Evolutionary conservation across 1,284 basidiomycete species (phyloP), one percentile per base, ranked within the genome.

Genomic region (Leccinum angustisporum): DNA sequence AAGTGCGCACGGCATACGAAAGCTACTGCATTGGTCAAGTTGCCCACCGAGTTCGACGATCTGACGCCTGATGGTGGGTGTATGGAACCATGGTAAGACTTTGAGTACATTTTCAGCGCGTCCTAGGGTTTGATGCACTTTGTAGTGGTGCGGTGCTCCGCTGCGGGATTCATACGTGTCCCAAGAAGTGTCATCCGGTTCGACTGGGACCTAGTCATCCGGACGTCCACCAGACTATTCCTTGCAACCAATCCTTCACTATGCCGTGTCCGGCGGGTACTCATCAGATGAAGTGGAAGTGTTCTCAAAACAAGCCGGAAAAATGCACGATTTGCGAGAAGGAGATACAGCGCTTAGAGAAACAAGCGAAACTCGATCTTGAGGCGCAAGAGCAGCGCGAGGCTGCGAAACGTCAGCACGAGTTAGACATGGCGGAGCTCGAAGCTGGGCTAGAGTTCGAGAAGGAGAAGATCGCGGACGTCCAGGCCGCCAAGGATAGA

Each of bases 41-140:
- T 54, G 1, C 76, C 82, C 0, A 71, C 65, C 1, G 81, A 86
- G 16, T 88, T 88, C 59, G 81, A 85, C 11, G 63, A 63, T 3
- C 60, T 78, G 21, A 80, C 78, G 64, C 86, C 86, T 0, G 84
- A 87, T 57, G 86, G 86, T 10, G 86, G 86, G 2, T 88, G 86
- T 64, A 72, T 63, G 5, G 77, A 81, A 63, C 78, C 80, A 40
- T 88, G 87, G 86, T 86, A 71, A 54, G 76, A 68, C 14, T 54
- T 7, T 13, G 5, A 0, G 9, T 8, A 21, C 1, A 27, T 18
- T 54, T 33, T n/a, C 2, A 16, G 50, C 54, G 40, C 31, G 1
- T 56, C 59, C 50, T 36, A 53, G 5, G 25, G 13, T 13, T 53
- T 46, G 18, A 59, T 34, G 50, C 34, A 36, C 14, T 11, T 33